phyloP scores from a whole-genome alignment of 1,284 basidiomycete genomes.

The Leccinum holopus region DNA sequence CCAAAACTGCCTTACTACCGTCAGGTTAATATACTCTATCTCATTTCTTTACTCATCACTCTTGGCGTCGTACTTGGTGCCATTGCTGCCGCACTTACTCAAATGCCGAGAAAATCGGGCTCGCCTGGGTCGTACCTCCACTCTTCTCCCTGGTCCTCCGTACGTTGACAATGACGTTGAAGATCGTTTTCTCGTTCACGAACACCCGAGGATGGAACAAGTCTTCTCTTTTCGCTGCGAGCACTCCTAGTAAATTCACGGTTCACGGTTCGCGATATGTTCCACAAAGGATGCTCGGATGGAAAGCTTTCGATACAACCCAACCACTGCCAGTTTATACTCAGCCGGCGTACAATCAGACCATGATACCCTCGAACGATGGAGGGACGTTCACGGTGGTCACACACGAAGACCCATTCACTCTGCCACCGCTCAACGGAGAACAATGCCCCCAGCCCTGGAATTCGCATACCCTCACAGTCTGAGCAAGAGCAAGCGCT shows the following conservation, averaged over 20 bases:
- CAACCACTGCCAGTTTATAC: background rate
- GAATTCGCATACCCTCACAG: background rate
- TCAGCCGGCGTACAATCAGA: conserved; percentile 6
- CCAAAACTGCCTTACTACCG: conserved; percentile 23
- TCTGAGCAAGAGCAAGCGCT: background rate
- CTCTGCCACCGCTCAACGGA: background rate
- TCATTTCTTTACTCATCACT: conserved; percentile 41
- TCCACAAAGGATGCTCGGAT: conserved; percentile 14
- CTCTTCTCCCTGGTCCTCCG: conserved; percentile 39
- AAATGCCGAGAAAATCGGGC: conserved; percentile 16
- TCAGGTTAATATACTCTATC: conserved; percentile 37
- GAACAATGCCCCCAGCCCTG: background rate
- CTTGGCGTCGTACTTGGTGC: conserved; percentile 39
- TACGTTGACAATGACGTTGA: conserved; percentile 31
- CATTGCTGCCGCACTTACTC: conserved; percentile 23
- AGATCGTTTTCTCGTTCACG: conserved; percentile 14
- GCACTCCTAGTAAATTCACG: conserved; percentile 38
- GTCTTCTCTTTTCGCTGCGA: conserved; percentile 19
- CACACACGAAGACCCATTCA: conserved; percentile 18
- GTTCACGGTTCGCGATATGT: conserved; percentile 32
- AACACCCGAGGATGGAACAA: conserved; percentile 26
- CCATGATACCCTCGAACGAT: conserved; percentile 26
- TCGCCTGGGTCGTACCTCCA: conserved; percentile 12
- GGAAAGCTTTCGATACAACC: conserved; percentile 8
- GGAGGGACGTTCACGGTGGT: conserved; percentile 31